These are phyloP conservation scores for Jacaranda copaia DNA, from an alignment of 257 asterid species.

Conservation along the genomic window DNA sequence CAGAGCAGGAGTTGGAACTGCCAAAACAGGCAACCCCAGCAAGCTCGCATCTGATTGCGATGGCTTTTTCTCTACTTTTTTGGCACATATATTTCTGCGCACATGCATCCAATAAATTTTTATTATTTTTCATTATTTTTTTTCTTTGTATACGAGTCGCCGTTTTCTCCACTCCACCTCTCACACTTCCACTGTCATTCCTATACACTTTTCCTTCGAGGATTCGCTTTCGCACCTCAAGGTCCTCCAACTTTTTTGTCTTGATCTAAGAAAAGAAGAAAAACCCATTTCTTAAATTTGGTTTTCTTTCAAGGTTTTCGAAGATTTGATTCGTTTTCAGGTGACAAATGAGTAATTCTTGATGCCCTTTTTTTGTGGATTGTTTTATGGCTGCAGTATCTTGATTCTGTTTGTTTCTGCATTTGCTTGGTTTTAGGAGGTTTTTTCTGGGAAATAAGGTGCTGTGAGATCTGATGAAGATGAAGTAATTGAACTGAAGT, in stretches of 20 bases:
- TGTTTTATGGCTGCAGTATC: slow-evolving; percentile 14
- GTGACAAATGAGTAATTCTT: slow-evolving; percentile 29
- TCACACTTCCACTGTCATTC: slow-evolving; percentile 27
- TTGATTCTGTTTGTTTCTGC: slow-evolving; percentile 6
- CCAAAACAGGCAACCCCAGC: slow-evolving; percentile 36
- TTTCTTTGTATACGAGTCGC: background rate
- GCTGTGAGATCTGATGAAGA: slow-evolving; percentile 36
- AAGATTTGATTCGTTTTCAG: slow-evolving; percentile 30
- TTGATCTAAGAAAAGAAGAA: slow-evolving; percentile 39
- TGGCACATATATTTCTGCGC: slow-evolving; percentile 34
- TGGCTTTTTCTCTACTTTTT: slow-evolving; percentile 32
- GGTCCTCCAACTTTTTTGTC: background rate
- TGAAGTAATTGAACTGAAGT: slow-evolving; percentile 42
- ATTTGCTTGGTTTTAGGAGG: slow-evolving; percentile 8
- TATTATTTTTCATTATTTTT: background rate
- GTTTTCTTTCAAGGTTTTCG: slow-evolving; percentile 6
- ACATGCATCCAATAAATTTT: slow-evolving; percentile 29
- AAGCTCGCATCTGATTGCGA: slow-evolving; percentile 44
- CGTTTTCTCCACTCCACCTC: slow-evolving; percentile 29
- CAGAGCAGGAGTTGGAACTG: slow-evolving; percentile 1
- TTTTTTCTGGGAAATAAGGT: slow-evolving; percentile 3
- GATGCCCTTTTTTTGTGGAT: slow-evolving; percentile 26
- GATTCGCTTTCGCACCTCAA: slow-evolving; percentile 31
- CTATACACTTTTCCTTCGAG: slow-evolving; percentile 9
- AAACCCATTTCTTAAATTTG: background rate